Evolutionary conservation across 495 filamentous ascomycete genomes (phyloP), one percentile per base, ranked within the genome.

Genomic region (Beverwykella pulmonaria): DNA sequence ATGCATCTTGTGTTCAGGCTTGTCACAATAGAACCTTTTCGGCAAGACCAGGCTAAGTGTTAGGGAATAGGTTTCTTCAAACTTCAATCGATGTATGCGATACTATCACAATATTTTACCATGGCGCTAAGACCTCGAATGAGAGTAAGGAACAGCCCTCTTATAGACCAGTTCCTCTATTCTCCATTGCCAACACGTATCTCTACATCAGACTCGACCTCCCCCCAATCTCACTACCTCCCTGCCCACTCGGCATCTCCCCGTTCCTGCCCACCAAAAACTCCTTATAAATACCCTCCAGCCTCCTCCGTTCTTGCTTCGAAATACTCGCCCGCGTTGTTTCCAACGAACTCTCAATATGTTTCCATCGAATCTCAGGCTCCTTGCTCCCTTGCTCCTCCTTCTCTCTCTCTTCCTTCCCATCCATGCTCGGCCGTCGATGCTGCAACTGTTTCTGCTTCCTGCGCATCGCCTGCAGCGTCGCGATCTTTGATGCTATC

Each of bases 181-280:
- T n/a, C 6, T n/a, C 6, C 2, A n/a, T 2, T 15, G 39, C 15
- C 6, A 9, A 14, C 17, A 44, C 19, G 1, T 30, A 48, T 30
- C 57, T 25, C 61, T 65, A 97, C 93, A 97, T 97, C 71, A 98
- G 80, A 79, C 92, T 98, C 62, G 87, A 92, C 73, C 94, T 80
- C 22, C 94, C 95, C 2, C 94, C 94, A 74, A 98, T 84, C 77
- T 98, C 94, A 75, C 85, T 94, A 26, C 86, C 86, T 0, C 89
- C 92, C 76, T 98, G 89, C 10, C 94, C 94, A 76, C 87, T 92
- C 44, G 84, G 90, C 92, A 98, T 92, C 75, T 97, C 94, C 26
- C 94, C 94, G 75, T 92, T 96, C 63, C 94, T 83, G 8, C 91
- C 92, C 7, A 88, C 88, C 4, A 97, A 84, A 80, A 98, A 98